Percentiles rank a stretch among this genome's conserved stretches.
Evolutionary conservation across 2,329 filamentous ascomycete species (phyloP).

Genomic region (Malbranchea cinnamomea): DNA sequence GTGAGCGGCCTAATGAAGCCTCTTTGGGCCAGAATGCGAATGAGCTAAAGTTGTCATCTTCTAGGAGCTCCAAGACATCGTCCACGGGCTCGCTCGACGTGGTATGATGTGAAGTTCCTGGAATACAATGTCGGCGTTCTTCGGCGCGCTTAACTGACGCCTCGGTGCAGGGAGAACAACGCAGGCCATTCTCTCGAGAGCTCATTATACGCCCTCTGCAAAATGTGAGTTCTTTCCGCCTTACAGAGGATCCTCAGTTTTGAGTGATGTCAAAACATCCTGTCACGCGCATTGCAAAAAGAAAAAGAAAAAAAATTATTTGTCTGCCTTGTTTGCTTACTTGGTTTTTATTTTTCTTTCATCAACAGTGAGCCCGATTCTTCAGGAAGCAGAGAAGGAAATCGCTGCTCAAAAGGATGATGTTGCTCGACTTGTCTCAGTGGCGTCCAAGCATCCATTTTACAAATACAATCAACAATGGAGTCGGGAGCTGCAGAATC

Average conservation of each 20-base stretch:
- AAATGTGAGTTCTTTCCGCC: slow-evolving; percentile 45
- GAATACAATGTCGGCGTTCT: not conserved
- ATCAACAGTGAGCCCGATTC: slow-evolving; percentile 48
- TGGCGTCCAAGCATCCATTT: slow-evolving; percentile 79
- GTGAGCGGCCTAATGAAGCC: slow-evolving; percentile 22
- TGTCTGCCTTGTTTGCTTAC: not conserved
- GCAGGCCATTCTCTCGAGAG: slow-evolving; percentile 70
- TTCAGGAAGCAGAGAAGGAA: slow-evolving; percentile 52
- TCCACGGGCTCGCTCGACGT: slow-evolving; percentile 69
- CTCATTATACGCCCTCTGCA: slow-evolving; percentile 67
- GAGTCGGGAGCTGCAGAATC: slow-evolving; percentile 69
- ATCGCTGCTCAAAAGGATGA: slow-evolving; percentile 60
- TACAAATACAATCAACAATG: slow-evolving; percentile 95
- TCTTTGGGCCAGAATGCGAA: not conserved
- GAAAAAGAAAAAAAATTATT: too few species aligned
- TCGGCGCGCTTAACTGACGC: slow-evolving; percentile 4
- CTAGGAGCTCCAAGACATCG: slow-evolving; percentile 60
- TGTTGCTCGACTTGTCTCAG: slow-evolving; percentile 51
- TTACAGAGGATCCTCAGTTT: too few species aligned
- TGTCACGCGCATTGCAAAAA: too few species aligned
- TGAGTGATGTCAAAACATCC: too few species aligned
- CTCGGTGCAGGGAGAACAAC: slow-evolving; percentile 51
- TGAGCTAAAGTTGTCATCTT: slow-evolving; percentile 8
- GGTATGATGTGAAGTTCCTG: slow-evolving; percentile 24
- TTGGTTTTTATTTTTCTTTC: not conserved